Evolutionary conservation across 164 flowering plant genomes (phyloP), one percentile per base, ranked within the genome.

Genomic region (Kalanchoe fedtschenkoi): DNA sequence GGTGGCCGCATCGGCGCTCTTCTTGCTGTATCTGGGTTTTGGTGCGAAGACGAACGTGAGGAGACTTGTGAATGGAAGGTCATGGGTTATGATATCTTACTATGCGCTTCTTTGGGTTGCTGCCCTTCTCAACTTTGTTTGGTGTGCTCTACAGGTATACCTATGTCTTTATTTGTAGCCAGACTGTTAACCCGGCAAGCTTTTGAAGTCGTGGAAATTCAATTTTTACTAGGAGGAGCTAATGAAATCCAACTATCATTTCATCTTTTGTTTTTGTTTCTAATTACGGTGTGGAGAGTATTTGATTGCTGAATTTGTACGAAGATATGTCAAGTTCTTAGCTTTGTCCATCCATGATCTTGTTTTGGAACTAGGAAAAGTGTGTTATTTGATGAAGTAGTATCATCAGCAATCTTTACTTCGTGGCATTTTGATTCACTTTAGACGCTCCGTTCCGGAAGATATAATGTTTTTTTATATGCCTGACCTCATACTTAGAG

Each of bases 131-230:
- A 75, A 75, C 44, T 69, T 78, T 24, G 72, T 68, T 41, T 78
- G 81, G 77, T 78, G 68, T 61, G 67, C 38, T 65, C 72, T 78
- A 41, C 78, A 73, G 78, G 78, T 71, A n/a, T 16, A 6, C 37
- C 17, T 22, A 16, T 54, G 46, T 46, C 39, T 14, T 6, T 63
- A 29, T 66, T 35, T n/a, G 58, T 47, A 5, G 43, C 28, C 29
- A 7, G 8, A 37, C 16, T n/a, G n/a, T n/a, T n/a, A n/a, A n/a
- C n/a, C n/a, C n/a, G n/a, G n/a, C n/a, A n/a, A n/a, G n/a, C n/a
- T n/a, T n/a, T n/a, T n/a, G n/a, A n/a, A n/a, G n/a, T n/a, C n/a
- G n/a, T n/a, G n/a, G n/a, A n/a, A n/a, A n/a, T n/a, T n/a, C n/a
- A n/a, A n/a, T n/a, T n/a, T n/a, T n/a, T n/a, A n/a, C n/a, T n/a